phyloP scores from a whole-genome alignment of 495 filamentous ascomycete species.

The Cairneyella variabilis region DNA sequence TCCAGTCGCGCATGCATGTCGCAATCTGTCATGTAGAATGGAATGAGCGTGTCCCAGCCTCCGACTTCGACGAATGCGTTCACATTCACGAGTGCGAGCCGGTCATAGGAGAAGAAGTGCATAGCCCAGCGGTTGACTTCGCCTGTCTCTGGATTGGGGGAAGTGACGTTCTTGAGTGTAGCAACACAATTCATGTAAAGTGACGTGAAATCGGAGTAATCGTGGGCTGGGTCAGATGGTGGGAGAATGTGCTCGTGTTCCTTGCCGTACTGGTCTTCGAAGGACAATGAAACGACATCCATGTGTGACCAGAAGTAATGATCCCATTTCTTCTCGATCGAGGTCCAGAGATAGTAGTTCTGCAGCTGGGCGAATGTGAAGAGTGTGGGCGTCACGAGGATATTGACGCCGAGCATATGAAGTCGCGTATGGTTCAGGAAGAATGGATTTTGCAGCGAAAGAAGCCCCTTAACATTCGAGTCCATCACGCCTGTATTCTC shows the following conservation, averaged over 20 bases:
- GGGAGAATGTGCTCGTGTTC: background rate
- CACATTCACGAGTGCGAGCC: slow-evolving; percentile 54
- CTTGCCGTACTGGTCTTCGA: slow-evolving; percentile 39
- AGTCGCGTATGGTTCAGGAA: slow-evolving; percentile 54
- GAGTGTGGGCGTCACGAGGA: slow-evolving; percentile 54
- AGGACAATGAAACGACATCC: slow-evolving; percentile 52
- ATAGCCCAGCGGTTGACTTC: slow-evolving; percentile 39
- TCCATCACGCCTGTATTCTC: slow-evolving; percentile 62
- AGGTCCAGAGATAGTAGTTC: slow-evolving; percentile 52
- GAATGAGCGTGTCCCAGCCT: slow-evolving; percentile 59
- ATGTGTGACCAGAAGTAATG: slow-evolving; percentile 58
- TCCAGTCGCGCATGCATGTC: slow-evolving; percentile 51
- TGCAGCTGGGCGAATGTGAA: slow-evolving; percentile 60
- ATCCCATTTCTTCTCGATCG: slow-evolving; percentile 44
- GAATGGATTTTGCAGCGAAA: slow-evolving; percentile 58
- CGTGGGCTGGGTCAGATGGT: slow-evolving; percentile 28
- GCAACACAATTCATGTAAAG: slow-evolving; percentile 47
- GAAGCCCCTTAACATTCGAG: slow-evolving; percentile 44
- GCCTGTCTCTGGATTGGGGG: slow-evolving; percentile 21
- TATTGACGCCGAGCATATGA: slow-evolving; percentile 49
- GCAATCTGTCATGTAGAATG: slow-evolving; percentile 60
- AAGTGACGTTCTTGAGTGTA: slow-evolving; percentile 33
- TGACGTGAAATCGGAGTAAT: slow-evolving; percentile 41
- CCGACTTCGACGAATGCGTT: slow-evolving; percentile 48
- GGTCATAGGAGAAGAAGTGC: slow-evolving; percentile 56